Evolutionary conservation across 768 basidiomycete genomes (phyloP), one percentile per base, ranked within the genome.

Genomic region (Lentinula edodes): DNA sequence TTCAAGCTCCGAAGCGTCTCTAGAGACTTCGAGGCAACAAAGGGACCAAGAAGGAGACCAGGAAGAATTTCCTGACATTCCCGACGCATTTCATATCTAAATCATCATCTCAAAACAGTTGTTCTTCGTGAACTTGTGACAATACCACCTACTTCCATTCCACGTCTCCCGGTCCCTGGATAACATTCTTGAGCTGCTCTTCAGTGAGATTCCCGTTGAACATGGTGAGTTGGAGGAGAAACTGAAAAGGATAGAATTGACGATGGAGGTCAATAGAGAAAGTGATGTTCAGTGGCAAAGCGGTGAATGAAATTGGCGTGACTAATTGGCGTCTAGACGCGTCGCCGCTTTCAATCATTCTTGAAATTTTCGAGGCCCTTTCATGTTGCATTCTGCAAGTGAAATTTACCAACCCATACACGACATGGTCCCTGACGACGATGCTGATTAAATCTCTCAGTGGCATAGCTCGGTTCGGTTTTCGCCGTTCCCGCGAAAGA

Each of bases 41-140:
- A 93, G 3, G 94, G 93, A 0, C 94, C 94, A 6, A 97, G 84
- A 32, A 86, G 78, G 41, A 97, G 84, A 16, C 86, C 85, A 28
- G 91, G 89, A 0, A 92, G 78, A 65, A 96, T 95, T 72, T 95
- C 90, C 75, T 97, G 94, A 67, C 92, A 93, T 68, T 95, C 90
- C n/a, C 94, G 80, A 35, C 94, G 82, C 95, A 97, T 95, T 74
- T 96, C 94, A 69, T 97, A 97, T 68, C 90, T 93, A 50, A 3
- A 58, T 34, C 18, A 20, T 41, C 7, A 35, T 42, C 53, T 55
- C 58, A 43, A 57, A 12, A 38, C 50, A 18, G 41, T 28, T 42
- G 38, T 23, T 7, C 48, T 20, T 43, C 46, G 55, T 28, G 28
- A 28, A 28, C 28, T 2, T 28, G 28, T 28, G 28, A 41, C 34